Evolutionary conservation across 371 early-diverging fungal genomes (phyloP), one percentile per base, ranked within the genome.

Genomic region (Blastocladiella emersonii): DNA sequence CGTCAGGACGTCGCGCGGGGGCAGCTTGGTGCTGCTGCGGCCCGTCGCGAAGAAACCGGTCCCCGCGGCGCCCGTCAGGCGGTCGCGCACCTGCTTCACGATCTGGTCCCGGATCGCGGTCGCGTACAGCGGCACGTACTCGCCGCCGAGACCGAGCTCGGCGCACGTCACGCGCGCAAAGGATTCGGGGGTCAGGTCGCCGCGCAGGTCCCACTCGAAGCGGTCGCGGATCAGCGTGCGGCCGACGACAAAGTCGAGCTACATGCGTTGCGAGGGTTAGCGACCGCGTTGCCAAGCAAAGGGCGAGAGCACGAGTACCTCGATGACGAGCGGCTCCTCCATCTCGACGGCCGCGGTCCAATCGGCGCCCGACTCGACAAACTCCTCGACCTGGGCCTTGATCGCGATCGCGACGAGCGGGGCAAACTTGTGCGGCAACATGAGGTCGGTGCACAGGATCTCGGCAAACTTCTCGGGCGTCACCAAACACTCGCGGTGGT

Each of bases 391-490:
- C 67, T 91, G 90, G 57, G 76, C 69, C n/a, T 89, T 82, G 65
- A 96, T 95, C 21, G 87, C 79, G 53, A 87, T 83, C 1, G 89
- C 89, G 63, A 96, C 91, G 56, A 78, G 70, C 0, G 80, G 79
- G 17, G 78, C 78, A 67, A 83, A 88, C 45, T 78, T 74, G 27
- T 62, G 64, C 44, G 82, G 78, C 44, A 87, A 61, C 25, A 87
- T 85, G 34, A 95, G 66, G 65, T 96, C 97, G 17, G 86, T 84
- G 68, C 89, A 89, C 32, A 94, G 70, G 48, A 92, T 84, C 65
- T 89, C 86, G 13, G 93, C 95, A 81, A 95, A 95, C 66, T 87
- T 80, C 63, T 93, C 92, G 3, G 95, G 94, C 19, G 93, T 89
- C 60, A 92, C 72, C n/a, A 85, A 72, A 64, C 80, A 80, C 65